Evolutionary conservation across 2,329 filamentous ascomycete genomes (phyloP).

Genomic region (Nothophaeocryptopus gaeumannii): DNA sequence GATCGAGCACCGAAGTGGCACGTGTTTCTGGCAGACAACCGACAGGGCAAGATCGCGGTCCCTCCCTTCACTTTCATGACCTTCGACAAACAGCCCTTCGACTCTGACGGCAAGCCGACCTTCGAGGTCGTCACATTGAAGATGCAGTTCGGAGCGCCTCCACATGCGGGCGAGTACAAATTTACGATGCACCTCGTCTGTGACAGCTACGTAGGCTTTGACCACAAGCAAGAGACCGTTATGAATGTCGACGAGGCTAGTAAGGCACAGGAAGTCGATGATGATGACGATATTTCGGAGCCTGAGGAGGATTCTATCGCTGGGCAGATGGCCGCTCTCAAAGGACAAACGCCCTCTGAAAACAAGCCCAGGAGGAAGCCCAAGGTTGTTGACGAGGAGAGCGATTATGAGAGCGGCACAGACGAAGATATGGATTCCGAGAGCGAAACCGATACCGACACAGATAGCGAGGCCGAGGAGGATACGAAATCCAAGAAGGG

Average conservation of each 20-base stretch:
- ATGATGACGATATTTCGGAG: constrained; percentile 89
- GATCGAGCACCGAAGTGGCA: constrained; percentile 91
- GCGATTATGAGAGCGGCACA: constrained; percentile 38
- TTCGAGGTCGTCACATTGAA: constrained; percentile 95
- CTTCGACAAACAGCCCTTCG: constrained; percentile 86
- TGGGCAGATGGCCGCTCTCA: constrained; percentile 38
- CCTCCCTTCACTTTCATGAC: constrained; percentile 92
- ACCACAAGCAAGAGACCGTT: constrained; percentile 86
- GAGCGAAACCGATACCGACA: constrained; percentile 62
- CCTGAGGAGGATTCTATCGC: constrained; percentile 68
- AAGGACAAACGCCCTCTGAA: constrained; percentile 33
- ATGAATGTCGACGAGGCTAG: constrained; percentile 84
- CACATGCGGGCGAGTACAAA: constrained; percentile 86
- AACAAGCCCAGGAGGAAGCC: constrained; percentile 24
- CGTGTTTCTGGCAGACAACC: constrained; percentile 88
- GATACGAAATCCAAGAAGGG: constrained; percentile 16
- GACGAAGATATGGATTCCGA: constrained; percentile 38
- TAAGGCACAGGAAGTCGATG: constrained; percentile 71
- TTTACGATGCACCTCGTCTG: constrained; percentile 93
- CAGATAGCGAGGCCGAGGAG: constrained; percentile 71
- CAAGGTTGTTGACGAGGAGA: constrained; percentile 34
- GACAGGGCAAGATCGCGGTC: constrained; percentile 93
- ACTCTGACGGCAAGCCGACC: constrained; percentile 74
- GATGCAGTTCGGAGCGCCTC: constrained; percentile 93
- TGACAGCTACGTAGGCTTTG: constrained; percentile 92